A percentile compares a stretch with the other conserved stretches of the same genome.
Evolutionary conservation across 306 rosid species (phyloP).

Genomic region (Cajanus cajan): DNA sequence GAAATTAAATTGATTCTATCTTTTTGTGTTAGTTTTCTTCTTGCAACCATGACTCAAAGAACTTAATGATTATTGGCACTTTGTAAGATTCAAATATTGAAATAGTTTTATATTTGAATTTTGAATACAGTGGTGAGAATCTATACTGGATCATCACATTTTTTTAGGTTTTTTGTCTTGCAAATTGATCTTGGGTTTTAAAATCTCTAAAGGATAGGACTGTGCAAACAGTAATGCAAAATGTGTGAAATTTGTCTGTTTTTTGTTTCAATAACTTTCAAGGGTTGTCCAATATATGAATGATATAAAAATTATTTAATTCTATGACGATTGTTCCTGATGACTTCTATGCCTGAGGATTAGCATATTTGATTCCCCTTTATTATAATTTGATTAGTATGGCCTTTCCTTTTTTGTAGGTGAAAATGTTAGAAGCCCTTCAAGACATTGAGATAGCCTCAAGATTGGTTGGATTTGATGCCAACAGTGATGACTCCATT

Average conservation of each 20-base stretch:
- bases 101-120: neutral
- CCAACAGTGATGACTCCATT: slow-evolving; percentile 67
- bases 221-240: neutral
- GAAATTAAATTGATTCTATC: slow-evolving; percentile 15
- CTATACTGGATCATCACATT: neutral
- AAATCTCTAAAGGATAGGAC: slow-evolving; percentile 4
- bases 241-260: slow-evolving; percentile 7
- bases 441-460: slow-evolving; percentile 99
- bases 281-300: slow-evolving; percentile 3
- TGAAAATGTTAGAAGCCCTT: slow-evolving; percentile 99
- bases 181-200: neutral
- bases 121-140: neutral
- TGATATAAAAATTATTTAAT: neutral
- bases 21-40: slow-evolving; percentile 1
- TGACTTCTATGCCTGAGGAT: neutral
- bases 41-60: neutral
- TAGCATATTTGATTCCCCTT: slow-evolving; percentile 14
- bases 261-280: slow-evolving; percentile 7
- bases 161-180: slow-evolving; percentile 14
- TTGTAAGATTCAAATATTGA: neutral
- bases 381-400: slow-evolving; percentile 11
- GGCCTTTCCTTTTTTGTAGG: slow-evolving; percentile 48
- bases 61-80: neutral
- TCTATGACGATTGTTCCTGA: neutral
- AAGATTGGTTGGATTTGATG: slow-evolving; percentile 91